phyloP scores from a whole-genome alignment of 495 filamentous ascomycete genomes.

The Astrothelium subdiscretum region DNA sequence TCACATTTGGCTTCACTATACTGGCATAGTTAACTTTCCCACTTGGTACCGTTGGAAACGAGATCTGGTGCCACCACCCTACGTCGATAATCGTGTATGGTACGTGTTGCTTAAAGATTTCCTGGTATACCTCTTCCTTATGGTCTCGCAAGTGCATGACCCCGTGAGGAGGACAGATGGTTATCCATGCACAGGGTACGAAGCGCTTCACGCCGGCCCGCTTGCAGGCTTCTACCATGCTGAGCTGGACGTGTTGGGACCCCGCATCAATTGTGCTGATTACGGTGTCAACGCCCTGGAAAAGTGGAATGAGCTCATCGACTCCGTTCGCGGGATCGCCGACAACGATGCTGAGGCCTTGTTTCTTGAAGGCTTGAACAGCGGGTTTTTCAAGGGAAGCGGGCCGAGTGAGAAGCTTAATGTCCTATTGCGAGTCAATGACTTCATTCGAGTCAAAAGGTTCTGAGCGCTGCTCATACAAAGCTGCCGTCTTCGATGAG shows the following conservation, averaged over 20 bases:
- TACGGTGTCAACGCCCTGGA: constrained; percentile 37
- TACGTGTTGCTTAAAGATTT: constrained; percentile 39
- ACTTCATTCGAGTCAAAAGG: not conserved
- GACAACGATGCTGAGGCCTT: constrained; percentile 4
- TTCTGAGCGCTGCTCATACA: not conserved
- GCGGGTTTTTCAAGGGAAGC: constrained; percentile 4
- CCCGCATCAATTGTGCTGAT: constrained; percentile 40
- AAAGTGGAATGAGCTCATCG: not conserved
- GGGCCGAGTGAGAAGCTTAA: not conserved
- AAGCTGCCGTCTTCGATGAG: not conserved
- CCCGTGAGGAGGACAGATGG: constrained; percentile 28
- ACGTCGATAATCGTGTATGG: constrained; percentile 53
- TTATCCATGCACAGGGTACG: constrained; percentile 44
- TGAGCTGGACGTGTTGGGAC: constrained; percentile 39
- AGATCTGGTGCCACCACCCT: constrained; percentile 49
- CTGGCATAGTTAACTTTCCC: constrained; percentile 40
- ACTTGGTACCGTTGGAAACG: constrained; percentile 38
- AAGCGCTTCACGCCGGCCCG: constrained; percentile 45
- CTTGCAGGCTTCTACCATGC: constrained; percentile 44
- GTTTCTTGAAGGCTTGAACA: not conserved
- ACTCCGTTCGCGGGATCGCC: not conserved
- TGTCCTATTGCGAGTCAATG: not conserved
- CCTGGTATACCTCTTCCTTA: constrained; percentile 47
- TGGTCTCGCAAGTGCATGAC: constrained; percentile 19
- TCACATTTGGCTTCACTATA: constrained; percentile 33